Conservation (phyloP, 2,329 filamentous ascomycete species). For the Epichloe typhina region DNA sequence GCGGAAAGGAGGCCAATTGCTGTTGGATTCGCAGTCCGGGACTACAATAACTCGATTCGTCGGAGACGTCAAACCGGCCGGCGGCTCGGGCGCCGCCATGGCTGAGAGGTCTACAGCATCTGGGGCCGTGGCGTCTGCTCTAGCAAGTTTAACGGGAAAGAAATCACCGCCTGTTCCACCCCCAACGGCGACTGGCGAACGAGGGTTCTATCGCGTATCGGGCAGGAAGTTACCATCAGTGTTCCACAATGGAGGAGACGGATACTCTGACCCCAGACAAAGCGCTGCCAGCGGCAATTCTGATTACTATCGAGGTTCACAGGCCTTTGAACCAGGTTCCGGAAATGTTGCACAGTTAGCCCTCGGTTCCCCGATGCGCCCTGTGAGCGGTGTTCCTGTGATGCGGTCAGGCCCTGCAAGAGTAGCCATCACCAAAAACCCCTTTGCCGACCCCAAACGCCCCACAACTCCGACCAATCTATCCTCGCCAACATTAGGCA, state of each 20-base stretch:
- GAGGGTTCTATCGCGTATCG: constrained; percentile 51
- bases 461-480: constrained; percentile 12
- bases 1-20: constrained; percentile 28
- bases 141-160: constrained; percentile 33
- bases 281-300: constrained; percentile 35
- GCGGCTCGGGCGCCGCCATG: constrained; percentile 25
- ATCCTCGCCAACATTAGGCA: constrained; percentile 23
- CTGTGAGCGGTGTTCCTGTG: constrained; percentile 45
- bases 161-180: constrained; percentile 16
- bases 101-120: constrained; percentile 27
- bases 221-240: constrained; percentile 53
- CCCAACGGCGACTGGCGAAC: constrained; percentile 29
- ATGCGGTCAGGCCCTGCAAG: constrained; percentile 53
- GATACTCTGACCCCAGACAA: constrained; percentile 39
- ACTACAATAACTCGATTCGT: constrained; percentile 7
- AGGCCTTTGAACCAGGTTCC: constrained; percentile 26
- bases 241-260: constrained; percentile 47
- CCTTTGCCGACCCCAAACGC: constrained; percentile 25
- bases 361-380: constrained; percentile 44
- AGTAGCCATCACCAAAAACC: constrained; percentile 44
- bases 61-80: constrained; percentile 11
- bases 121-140: constrained; percentile 31
- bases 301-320: constrained; percentile 40
- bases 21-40: constrained; percentile 26
- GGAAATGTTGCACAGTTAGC: constrained; percentile 29